Evolutionary conservation across 2,329 filamentous ascomycete species (phyloP).

Genomic region (Aphanoascus verrucosus): DNA sequence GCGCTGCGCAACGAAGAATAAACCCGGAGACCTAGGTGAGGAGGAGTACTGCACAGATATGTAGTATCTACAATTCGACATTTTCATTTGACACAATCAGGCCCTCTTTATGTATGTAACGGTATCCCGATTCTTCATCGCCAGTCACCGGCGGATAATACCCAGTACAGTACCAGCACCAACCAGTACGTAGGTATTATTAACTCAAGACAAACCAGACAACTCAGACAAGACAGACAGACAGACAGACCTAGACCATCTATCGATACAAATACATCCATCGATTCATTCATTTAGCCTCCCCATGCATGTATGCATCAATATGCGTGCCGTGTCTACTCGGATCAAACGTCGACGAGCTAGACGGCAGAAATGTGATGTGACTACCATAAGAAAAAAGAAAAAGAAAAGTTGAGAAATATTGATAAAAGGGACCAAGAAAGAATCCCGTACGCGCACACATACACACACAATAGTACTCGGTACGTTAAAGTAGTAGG

Average conservation of each 20-base stretch:
- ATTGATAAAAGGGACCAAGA: background rate
- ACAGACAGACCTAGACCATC: background rate
- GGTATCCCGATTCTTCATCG: too few species aligned
- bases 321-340: background rate
- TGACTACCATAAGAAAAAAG: background rate
- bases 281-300: too few species aligned
- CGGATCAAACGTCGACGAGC: background rate
- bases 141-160: too few species aligned
- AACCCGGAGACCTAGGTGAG: too few species aligned
- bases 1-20: too few species aligned
- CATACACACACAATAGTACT: too few species aligned
- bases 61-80: background rate
- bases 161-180: too few species aligned
- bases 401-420: background rate
- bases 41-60: too few species aligned
- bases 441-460: background rate
- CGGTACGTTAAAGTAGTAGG: background rate
- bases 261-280: constrained; percentile 8
- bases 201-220: too few species aligned
- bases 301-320: too few species aligned
- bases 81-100: background rate
- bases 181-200: background rate
- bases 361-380: background rate
- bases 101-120: background rate
- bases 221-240: too few species aligned